Evolutionary conservation across 1,284 basidiomycete genomes (phyloP), one percentile per base, ranked within the genome.

Genomic region (Microbotryum saponariae): DNA sequence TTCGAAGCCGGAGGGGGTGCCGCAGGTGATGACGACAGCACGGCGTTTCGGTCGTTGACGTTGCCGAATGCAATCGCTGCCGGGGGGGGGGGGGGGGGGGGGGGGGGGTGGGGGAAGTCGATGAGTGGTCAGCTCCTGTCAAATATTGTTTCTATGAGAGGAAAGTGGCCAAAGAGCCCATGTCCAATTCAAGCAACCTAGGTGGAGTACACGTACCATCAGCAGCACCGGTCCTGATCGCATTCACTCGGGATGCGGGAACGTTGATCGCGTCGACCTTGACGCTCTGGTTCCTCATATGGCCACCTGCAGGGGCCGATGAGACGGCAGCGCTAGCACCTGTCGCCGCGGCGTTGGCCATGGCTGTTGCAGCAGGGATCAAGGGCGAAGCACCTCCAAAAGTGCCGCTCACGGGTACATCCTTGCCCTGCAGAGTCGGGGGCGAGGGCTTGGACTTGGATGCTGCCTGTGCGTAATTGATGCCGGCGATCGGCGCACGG

Each of bases 31-130:
- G 76, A 77, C 2, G 76, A 76, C 25, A 77, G 70, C 46, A 70
- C 70, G 6, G 76, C 73, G 65, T 74, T 72, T 56, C 75, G 67
- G 69, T 77, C 76, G 58, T 73, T 72, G 16, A 76, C 72, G 6
- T 74, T 76, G 64, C 76, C 76, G 64, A 77, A 77, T 58, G 74
- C 74, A 69, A 77, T 74, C 60, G 73, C 71, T 23, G 59, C n/a
- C 29, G 33, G 54, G 18, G 29, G 18, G 25, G 25, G 23, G 23
- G 3, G 29, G 20, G 21, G 25, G 20, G n/a, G 33, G 54, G 18
- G 29, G 18, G 25, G 25, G 23, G 23, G 3, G 29, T 16, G 21
- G 25, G 20, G 23, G 21, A 16, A 42, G 37, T 16, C 37, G 51
- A 42, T n/a, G 31, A n/a, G 47, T n/a, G 8, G n/a, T 29, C 21